These are phyloP conservation scores for Chlamydomonas asymmetrica DNA, from an alignment of 139 green algal genomes.

Conservation along the genomic window DNA sequence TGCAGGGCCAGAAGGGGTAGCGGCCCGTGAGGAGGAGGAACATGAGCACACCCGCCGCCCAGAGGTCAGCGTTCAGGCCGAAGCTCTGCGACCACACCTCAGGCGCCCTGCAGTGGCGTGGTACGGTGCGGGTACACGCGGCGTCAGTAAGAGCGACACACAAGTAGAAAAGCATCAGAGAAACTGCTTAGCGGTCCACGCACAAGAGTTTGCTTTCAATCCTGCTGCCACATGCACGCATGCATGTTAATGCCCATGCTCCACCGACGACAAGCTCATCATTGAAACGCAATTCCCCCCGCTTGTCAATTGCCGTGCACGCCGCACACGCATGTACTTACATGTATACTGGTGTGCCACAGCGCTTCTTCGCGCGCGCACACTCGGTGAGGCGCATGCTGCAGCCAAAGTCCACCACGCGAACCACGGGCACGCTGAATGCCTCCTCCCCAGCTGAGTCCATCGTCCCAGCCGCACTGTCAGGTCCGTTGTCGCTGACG, in stretches of 20 bases:
- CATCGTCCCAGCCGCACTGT: too few species aligned
- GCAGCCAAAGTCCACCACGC: too few species aligned
- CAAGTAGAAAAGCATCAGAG: background rate
- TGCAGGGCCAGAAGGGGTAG: slow-evolving; percentile 48
- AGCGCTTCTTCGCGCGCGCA: too few species aligned
- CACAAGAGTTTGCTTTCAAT: background rate
- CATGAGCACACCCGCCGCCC: slow-evolving; percentile 52
- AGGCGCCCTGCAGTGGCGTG: slow-evolving; percentile 69
- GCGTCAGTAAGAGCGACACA: background rate
- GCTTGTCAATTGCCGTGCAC: too few species aligned
- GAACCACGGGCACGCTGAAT: too few species aligned
- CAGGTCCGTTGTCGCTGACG: background rate
- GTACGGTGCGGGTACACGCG: slow-evolving; percentile 28
- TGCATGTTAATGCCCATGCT: background rate
- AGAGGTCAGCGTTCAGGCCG: slow-evolving; percentile 65
- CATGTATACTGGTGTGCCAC: too few species aligned
- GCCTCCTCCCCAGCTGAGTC: too few species aligned
- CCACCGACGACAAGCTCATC: background rate
- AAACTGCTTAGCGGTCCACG: background rate
- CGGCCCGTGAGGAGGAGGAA: slow-evolving; percentile 59
- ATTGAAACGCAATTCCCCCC: too few species aligned
- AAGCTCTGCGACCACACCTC: slow-evolving; percentile 65
- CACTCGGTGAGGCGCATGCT: too few species aligned
- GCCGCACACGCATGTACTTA: too few species aligned
- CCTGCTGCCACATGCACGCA: background rate